Conservation (phyloP, 805 yeast species). For the Starmera quercuum region DNA sequence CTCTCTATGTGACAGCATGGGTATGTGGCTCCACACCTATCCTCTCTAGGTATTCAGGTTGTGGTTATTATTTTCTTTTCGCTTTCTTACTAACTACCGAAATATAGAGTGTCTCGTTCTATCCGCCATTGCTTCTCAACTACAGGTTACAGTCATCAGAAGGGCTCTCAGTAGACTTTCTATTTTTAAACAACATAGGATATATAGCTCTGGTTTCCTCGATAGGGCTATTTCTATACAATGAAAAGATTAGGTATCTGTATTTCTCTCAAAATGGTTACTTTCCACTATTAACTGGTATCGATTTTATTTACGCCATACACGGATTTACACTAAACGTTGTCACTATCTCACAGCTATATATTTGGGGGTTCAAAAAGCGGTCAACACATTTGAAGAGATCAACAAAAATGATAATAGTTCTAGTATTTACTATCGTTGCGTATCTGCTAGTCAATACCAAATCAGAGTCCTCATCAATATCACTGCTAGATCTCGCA, state of each 20-base stretch:
- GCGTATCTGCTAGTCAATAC: slow-evolving; percentile 2
- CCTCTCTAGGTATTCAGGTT: neutral
- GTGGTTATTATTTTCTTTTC: neutral
- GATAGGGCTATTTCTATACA: slow-evolving; percentile 33
- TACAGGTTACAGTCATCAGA: slow-evolving; percentile 33
- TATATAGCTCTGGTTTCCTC: slow-evolving; percentile 37
- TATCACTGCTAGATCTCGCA: slow-evolving; percentile 25
- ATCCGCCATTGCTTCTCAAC: slow-evolving; percentile 39
- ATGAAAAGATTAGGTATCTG: slow-evolving; percentile 22
- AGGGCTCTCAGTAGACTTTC: slow-evolving; percentile 42
- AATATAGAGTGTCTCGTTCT: slow-evolving; percentile 37
- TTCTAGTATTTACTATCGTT: slow-evolving; percentile 1
- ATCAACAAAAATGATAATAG: slow-evolving; percentile 14
- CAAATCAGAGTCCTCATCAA: neutral
- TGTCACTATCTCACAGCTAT: slow-evolving; percentile 33
- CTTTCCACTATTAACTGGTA: slow-evolving; percentile 32
- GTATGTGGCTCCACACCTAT: slow-evolving; percentile 7
- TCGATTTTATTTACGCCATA: slow-evolving; percentile 38
- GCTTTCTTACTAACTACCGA: slow-evolving; percentile 1
- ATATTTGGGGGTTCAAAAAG: slow-evolving; percentile 18
- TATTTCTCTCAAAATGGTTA: slow-evolving; percentile 24
- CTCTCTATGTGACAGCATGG: slow-evolving; percentile 33
- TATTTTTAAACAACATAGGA: slow-evolving; percentile 38
- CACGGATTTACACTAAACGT: slow-evolving; percentile 39
- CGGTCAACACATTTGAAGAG: slow-evolving; percentile 10